phyloP scores from a whole-genome alignment of 2,329 filamentous ascomycete genomes.

The Aspergillus fischeri region DNA sequence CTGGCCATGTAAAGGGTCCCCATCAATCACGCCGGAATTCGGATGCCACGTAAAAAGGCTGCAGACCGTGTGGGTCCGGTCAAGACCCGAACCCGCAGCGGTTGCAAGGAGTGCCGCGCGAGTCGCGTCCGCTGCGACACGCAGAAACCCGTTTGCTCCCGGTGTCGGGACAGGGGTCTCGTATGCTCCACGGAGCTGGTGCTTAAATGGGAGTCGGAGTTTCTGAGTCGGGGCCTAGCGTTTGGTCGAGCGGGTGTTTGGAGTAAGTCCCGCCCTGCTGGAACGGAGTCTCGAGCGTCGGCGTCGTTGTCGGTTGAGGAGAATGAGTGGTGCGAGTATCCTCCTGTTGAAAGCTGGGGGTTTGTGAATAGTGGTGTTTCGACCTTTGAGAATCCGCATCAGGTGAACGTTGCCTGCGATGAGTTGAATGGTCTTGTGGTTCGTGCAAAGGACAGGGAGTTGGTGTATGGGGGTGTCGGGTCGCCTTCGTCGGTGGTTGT shows the following conservation, averaged over 20 bases:
- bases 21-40: constrained; percentile 4
- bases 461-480: neutral
- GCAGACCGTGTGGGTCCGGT: constrained; percentile 32
- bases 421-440: constrained; percentile 15
- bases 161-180: constrained; percentile 34
- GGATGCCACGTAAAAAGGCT: constrained; percentile 36
- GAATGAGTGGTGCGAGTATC: constrained; percentile 26
- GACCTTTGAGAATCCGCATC: constrained; percentile 24
- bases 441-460: constrained; percentile 1
- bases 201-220: constrained; percentile 40
- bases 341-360: constrained; percentile 25
- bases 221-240: constrained; percentile 37
- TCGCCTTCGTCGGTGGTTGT: constrained; percentile 1
- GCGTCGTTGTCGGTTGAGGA: constrained; percentile 15
- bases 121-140: constrained; percentile 42
- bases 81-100: constrained; percentile 38
- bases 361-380: constrained; percentile 31
- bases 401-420: constrained; percentile 24
- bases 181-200: constrained; percentile 35
- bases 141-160: constrained; percentile 34
- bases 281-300: constrained; percentile 14
- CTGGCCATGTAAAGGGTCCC: constrained; percentile 24
- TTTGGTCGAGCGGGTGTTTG: constrained; percentile 43
- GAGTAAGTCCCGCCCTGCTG: constrained; percentile 28
- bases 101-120: constrained; percentile 39